Evolutionary conservation across 768 basidiomycete genomes (phyloP).

Genomic region (Tulasnella sp.): DNA sequence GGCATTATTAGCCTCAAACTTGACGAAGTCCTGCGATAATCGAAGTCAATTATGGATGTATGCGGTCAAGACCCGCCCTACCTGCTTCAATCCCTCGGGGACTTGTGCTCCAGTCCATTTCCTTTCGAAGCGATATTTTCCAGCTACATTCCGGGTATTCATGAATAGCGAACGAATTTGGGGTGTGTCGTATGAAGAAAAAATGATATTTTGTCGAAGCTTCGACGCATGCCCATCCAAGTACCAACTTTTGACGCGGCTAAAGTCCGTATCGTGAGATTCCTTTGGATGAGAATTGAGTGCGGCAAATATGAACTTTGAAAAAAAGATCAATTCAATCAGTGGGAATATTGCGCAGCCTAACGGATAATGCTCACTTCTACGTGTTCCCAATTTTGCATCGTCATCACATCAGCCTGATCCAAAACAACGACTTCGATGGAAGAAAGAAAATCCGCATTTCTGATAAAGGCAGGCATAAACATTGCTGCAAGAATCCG

Average conservation of each 20-base stretch:
- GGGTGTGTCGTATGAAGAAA: slow-evolving; percentile 81
- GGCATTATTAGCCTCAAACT: slow-evolving; percentile 57
- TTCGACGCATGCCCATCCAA: slow-evolving; percentile 78
- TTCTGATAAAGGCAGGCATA: slow-evolving; percentile 34
- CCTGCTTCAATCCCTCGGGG: slow-evolving; percentile 73
- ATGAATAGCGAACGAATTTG: slow-evolving; percentile 76
- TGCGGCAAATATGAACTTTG: slow-evolving; percentile 69
- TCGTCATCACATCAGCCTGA: slow-evolving; percentile 80
- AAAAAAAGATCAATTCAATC: too few species aligned
- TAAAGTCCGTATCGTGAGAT: slow-evolving; percentile 89
- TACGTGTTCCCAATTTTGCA: slow-evolving; percentile 99
- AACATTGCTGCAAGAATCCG: background rate
- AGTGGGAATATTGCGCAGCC: too few species aligned
- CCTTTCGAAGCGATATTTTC: slow-evolving; percentile 60
- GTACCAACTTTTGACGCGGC: slow-evolving; percentile 96
- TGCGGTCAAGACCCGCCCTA: slow-evolving; percentile 24
- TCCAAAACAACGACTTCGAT: slow-evolving; percentile 87
- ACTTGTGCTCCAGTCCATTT: slow-evolving; percentile 63
- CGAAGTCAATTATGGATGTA: background rate
- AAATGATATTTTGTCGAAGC: slow-evolving; percentile 77
- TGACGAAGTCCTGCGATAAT: slow-evolving; percentile 46
- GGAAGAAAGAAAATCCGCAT: slow-evolving; percentile 81
- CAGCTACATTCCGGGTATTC: slow-evolving; percentile 69
- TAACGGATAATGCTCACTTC: slow-evolving; percentile 49
- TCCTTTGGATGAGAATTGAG: slow-evolving; percentile 86